Conservation (phyloP, 345 rosid species). For the Hibiscus trionum region DNA sequence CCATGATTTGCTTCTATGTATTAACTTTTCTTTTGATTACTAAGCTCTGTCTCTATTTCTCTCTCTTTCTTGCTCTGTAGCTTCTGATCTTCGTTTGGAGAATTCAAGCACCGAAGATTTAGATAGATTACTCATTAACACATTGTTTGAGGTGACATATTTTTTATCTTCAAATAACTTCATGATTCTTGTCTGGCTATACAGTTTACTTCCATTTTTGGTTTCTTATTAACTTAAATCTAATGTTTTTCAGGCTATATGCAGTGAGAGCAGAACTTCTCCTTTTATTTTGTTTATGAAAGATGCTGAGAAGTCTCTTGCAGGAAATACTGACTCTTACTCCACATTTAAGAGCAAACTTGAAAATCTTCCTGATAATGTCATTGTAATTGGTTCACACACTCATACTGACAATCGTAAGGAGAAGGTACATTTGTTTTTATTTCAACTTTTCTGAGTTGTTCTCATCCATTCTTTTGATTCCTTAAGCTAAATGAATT, state of each 20-base stretch:
- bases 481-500: not conserved
- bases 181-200: constrained; percentile 9
- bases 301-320: constrained; percentile 86
- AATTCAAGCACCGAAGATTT: constrained; percentile 41
- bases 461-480: not conserved
- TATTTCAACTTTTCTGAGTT: not conserved
- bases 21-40: constrained; percentile 14
- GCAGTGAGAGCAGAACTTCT: constrained; percentile 57
- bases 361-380: constrained; percentile 70
- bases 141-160: constrained; percentile 70
- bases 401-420: constrained; percentile 58
- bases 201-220: constrained; percentile 4
- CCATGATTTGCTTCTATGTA: constrained; percentile 1
- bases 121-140: constrained; percentile 56
- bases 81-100: constrained; percentile 57
- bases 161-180: not conserved
- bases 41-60: constrained; percentile 10
- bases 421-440: constrained; percentile 57
- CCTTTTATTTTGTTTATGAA: constrained; percentile 88
- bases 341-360: constrained; percentile 57
- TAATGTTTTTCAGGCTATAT: constrained; percentile 44
- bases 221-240: constrained; percentile 10
- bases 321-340: constrained; percentile 57
- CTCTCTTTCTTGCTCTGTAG: constrained; percentile 32
- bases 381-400: constrained; percentile 73